A percentile compares a stretch with the other conserved stretches of the same genome.
phyloP scores from a whole-genome alignment of 1,139 yeast genomes.

The Suhomyces coccinellae region DNA sequence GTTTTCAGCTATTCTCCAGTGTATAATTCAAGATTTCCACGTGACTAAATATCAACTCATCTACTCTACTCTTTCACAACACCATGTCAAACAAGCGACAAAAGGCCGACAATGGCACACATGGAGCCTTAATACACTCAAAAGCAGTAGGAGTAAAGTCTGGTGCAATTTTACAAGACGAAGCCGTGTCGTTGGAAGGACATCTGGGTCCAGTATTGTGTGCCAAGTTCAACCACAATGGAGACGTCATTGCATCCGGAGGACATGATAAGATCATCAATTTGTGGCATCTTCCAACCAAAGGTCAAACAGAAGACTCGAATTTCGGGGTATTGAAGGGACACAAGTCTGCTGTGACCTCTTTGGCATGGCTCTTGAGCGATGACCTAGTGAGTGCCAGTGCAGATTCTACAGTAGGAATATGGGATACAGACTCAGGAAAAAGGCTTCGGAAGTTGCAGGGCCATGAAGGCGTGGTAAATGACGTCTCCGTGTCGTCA shows the following conservation, averaged over 20 bases:
- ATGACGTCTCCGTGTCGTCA: conserved; percentile 44
- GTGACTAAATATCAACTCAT: neutral
- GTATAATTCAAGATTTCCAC: neutral
- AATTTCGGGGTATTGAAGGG: conserved; percentile 45
- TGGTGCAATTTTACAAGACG: conserved; percentile 14
- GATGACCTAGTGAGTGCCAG: conserved; percentile 44
- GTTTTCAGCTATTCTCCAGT: no score
- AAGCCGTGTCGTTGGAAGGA: conserved; percentile 39
- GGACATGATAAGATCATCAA: conserved; percentile 51
- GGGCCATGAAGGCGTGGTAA: conserved; percentile 57
- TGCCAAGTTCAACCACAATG: conserved; percentile 44
- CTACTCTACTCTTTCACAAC: neutral
- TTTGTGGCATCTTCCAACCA: conserved; percentile 46
- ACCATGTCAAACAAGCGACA: conserved; percentile 27
- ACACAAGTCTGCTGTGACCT: conserved; percentile 54
- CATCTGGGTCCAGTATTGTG: conserved; percentile 52
- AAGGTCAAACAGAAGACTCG: conserved; percentile 22
- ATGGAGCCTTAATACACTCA: conserved; percentile 3
- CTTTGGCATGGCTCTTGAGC: conserved; percentile 47
- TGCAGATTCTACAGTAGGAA: conserved; percentile 52
- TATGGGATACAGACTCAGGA: conserved; percentile 66
- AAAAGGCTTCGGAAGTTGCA: conserved; percentile 51
- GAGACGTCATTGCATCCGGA: conserved; percentile 49
- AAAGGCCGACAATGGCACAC: conserved; percentile 12
- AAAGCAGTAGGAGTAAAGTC: conserved; percentile 2